phyloP scores from a whole-genome alignment of 345 rosid species.

The Brassica nigra region DNA sequence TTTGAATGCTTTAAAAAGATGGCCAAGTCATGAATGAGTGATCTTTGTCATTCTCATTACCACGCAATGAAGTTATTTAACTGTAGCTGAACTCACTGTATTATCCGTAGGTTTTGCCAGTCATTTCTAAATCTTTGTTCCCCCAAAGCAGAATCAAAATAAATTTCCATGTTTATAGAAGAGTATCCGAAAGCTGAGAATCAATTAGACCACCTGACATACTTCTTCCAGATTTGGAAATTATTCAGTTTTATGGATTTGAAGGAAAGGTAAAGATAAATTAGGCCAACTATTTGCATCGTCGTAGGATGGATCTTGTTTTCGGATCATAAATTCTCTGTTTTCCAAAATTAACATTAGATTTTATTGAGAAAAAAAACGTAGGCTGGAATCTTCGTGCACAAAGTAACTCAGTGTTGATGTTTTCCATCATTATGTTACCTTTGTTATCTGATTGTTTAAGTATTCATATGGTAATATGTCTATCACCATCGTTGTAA shows the following conservation, averaged over 20 bases:
- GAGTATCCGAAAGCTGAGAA: not conserved
- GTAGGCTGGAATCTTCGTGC: not conserved
- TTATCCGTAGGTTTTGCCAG: not conserved
- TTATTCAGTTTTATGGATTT: no score
- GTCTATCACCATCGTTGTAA: not conserved
- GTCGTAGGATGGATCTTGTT: not conserved
- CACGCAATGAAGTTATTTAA: conserved; percentile 2
- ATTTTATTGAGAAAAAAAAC: no score
- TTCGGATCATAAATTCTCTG: not conserved
- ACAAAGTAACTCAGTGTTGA: not conserved
- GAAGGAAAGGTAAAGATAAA: not conserved
- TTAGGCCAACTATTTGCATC: not conserved
- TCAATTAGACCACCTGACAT: not conserved
- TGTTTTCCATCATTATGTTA: not conserved
- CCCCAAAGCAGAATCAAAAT: conserved; percentile 9
- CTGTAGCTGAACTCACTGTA: not conserved
- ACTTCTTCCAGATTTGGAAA: not conserved
- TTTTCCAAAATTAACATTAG: no score
- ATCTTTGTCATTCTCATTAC: conserved; percentile 18
- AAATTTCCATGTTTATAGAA: not conserved
- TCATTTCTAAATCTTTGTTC: not conserved
- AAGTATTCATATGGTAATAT: not conserved
- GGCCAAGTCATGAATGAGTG: not conserved
- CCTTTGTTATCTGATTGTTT: not conserved
- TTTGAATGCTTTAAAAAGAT: not conserved